These are phyloP conservation scores for Ophiostoma himal-ulmi DNA, from an alignment of 2,329 filamentous ascomycete species.

Conservation along the genomic window DNA sequence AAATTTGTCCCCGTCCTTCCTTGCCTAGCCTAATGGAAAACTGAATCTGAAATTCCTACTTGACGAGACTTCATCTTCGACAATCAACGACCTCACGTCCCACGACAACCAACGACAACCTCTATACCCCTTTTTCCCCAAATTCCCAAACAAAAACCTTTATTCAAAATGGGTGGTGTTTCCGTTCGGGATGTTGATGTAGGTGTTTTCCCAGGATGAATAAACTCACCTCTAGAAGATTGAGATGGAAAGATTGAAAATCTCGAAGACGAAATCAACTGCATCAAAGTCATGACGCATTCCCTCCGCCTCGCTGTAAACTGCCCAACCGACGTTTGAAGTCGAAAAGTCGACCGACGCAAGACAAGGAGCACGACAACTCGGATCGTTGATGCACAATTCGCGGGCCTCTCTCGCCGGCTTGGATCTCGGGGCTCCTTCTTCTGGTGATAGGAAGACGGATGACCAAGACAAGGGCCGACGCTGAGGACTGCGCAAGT, in stretches of 20 bases:
- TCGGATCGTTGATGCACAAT: constrained; percentile 10
- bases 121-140: constrained; percentile 13
- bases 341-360: constrained; percentile 2
- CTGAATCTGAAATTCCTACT: background rate
- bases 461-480: background rate
- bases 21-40: background rate
- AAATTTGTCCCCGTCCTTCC: constrained; percentile 11
- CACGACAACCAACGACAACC: constrained; percentile 23
- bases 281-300: constrained; percentile 7
- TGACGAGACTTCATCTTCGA: constrained; percentile 16
- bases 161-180: constrained; percentile 66
- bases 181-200: constrained; percentile 82
- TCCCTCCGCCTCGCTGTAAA: constrained; percentile 10
- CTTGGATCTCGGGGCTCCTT: background rate
- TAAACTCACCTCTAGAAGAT: background rate
- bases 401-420: background rate
- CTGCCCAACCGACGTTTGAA: background rate
- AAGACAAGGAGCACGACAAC: background rate
- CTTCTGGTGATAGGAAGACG: constrained; percentile 14
- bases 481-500: background rate
- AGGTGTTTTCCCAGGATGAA: constrained; percentile 41
- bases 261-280: constrained; percentile 6
- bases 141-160: constrained; percentile 21
- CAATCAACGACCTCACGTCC: constrained; percentile 12
- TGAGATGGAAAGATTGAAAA: background rate